phyloP scores from a whole-genome alignment of 495 filamentous ascomycete genomes.

The Xylaria sp. region DNA sequence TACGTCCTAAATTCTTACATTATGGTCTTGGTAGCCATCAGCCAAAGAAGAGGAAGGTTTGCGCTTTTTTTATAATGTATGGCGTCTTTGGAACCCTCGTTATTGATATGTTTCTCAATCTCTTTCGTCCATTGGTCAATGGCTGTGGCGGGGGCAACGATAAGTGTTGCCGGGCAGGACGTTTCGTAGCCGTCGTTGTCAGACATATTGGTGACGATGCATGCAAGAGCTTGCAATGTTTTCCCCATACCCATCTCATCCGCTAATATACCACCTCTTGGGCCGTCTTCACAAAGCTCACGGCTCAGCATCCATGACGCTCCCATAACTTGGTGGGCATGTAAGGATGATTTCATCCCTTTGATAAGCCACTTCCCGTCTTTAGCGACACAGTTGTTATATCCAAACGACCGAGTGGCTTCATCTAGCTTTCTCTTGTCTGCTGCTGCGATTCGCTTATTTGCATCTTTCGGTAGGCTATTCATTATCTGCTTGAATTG shows the following conservation, averaged over 20 bases:
- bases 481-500: slow-evolving; percentile 15
- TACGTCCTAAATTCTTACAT: not conserved
- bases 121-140: slow-evolving; percentile 4
- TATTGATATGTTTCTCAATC: not conserved
- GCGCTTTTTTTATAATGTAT: slow-evolving; percentile 1
- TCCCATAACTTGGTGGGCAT: slow-evolving; percentile 62
- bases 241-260: slow-evolving; percentile 74
- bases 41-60: not conserved
- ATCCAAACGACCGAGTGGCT: slow-evolving; percentile 52
- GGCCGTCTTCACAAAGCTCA: slow-evolving; percentile 50
- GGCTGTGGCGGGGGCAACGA: not conserved
- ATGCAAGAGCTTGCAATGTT: slow-evolving; percentile 58
- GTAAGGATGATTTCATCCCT: slow-evolving; percentile 55
- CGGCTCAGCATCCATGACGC: slow-evolving; percentile 64
- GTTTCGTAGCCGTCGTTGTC: slow-evolving; percentile 24
- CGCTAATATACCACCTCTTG: slow-evolving; percentile 62
- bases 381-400: slow-evolving; percentile 38
- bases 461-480: not conserved
- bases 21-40: not conserved
- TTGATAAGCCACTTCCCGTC: slow-evolving; percentile 56
- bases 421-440: slow-evolving; percentile 29
- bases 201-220: slow-evolving; percentile 57
- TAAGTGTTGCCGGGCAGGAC: slow-evolving; percentile 40
- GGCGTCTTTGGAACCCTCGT: not conserved
- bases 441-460: not conserved